Evolutionary conservation across 2,329 filamentous ascomycete species (phyloP).

Genomic region (Calcarisporium arbuscula): DNA sequence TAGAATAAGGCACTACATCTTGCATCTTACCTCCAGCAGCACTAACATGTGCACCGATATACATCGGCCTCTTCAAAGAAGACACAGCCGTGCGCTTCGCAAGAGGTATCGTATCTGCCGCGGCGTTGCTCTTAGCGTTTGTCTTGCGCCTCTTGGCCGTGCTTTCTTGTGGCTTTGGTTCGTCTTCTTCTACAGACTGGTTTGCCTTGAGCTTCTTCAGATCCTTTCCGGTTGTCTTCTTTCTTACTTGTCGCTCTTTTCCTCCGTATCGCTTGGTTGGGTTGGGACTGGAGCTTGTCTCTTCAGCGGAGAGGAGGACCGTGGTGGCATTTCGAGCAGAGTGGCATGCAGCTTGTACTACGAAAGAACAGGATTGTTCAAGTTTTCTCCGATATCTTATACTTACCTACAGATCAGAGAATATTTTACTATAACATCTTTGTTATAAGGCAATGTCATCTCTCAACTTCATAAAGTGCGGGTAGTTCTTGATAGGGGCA

Average conservation of each 20-base stretch:
- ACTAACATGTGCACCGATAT: constrained; percentile 89
- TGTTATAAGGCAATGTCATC: too few species aligned
- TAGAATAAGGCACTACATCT: too few species aligned
- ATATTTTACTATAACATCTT: too few species aligned
- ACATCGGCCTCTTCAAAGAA: constrained; percentile 63
- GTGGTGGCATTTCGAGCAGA: too few species aligned
- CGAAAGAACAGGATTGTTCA: too few species aligned
- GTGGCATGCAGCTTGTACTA: too few species aligned
- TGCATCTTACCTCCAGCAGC: constrained; percentile 82
- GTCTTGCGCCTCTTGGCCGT: constrained; percentile 37
- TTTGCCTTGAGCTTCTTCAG: constrained; percentile 19
- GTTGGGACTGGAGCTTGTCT: too few species aligned
- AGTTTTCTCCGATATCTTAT: too few species aligned
- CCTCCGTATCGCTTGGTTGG: constrained; percentile 16
- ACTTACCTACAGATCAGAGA: too few species aligned
- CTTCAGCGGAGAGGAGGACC: too few species aligned
- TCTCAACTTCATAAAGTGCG: too few species aligned
- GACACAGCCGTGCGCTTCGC: constrained; percentile 58
- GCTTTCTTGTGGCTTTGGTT: constrained; percentile 15
- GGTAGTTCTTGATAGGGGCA: too few species aligned
- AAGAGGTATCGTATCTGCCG: constrained; percentile 51
- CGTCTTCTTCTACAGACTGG: constrained; percentile 14
- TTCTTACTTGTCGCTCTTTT: background rate
- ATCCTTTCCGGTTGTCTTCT: background rate
- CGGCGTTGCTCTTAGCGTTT: constrained; percentile 30